Base-by-base conservation (phyloP, 495 filamentous ascomycete species). In the Pyrenula massariospora region DNA sequence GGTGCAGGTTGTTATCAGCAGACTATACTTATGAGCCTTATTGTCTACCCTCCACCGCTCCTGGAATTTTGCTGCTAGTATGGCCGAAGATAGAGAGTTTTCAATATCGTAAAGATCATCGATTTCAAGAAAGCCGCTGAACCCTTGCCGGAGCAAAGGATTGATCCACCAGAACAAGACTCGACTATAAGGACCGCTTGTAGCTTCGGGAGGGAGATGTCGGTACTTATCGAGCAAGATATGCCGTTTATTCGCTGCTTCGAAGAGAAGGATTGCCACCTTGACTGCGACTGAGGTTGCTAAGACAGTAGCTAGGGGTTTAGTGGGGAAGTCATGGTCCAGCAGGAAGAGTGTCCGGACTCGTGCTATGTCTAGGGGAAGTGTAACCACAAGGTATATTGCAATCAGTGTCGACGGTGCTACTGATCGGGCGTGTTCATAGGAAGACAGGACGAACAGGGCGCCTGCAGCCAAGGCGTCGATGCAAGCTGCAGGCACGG, bases 91-190 rank as follows among this genome's bases (percentile, higher is more conserved):
- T 48, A 78, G 56, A 56, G 24, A 50, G 58, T 64, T 55, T 51
- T 73, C 60, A 25, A 75, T 56, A 0, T 55, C 56, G 19, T 60
- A 73, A 3, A 81, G 52, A 42, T 74, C 73, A 12, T 69, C 57
- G 12, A 64, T 49, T 1, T 62, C 50, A 1, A 83, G 62, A 10
- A 71, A 55, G 22, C 62, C 69, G 1, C 49, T 62, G 56, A 72
- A 75, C 0, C 77, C 78, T 22, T 58, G 50, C 1, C 47, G 50
- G n/a, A 83, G 70, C 3, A 81, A 59, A 21, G 23, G 50, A 54
- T 76, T 78, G 20, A 80, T 67, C 77, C 80, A 83, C 50, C 63
- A 72, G 62, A 76, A 79, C 11, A 75, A 59, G 2, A 58, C 63
- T 2, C 67, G 65, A 25, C 62, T 68, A 56, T 73, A 73, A 1